phyloP scores from a whole-genome alignment of 768 basidiomycete genomes.

The Trametes gibbosa region DNA sequence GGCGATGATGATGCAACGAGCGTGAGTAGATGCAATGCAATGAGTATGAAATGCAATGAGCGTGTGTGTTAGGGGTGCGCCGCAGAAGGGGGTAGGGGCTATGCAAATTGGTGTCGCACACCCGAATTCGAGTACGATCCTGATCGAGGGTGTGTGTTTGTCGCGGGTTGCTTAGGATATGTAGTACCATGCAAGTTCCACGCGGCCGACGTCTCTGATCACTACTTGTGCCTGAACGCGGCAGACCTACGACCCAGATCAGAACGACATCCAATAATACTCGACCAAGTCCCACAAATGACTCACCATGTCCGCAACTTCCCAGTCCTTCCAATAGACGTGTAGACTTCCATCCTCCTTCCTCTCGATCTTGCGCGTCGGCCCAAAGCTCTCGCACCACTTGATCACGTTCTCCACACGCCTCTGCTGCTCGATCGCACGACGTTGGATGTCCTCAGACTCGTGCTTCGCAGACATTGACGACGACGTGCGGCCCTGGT shows the following conservation, averaged over 20 bases:
- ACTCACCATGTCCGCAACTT: constrained; percentile 29
- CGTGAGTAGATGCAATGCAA: constrained; percentile 44
- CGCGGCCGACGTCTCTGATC: constrained; percentile 29
- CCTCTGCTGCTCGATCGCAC: constrained; percentile 12
- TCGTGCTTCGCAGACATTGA: neutral
- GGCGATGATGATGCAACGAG: constrained; percentile 66
- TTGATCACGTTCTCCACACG: constrained; percentile 20
- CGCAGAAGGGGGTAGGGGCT: neutral
- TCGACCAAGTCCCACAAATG: neutral
- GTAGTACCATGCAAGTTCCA: constrained; percentile 29
- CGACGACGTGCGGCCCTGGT: constrained; percentile 4
- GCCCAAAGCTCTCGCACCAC: constrained; percentile 30
- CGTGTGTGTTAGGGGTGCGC: constrained; percentile 5
- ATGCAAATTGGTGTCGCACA: neutral
- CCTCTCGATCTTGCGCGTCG: constrained; percentile 23
- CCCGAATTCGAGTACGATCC: neutral
- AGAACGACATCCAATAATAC: neutral
- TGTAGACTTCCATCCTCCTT: constrained; percentile 27
- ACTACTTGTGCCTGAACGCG: constrained; percentile 28
- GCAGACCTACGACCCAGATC: constrained; percentile 22
- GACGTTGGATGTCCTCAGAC: constrained; percentile 10
- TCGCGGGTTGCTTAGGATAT: constrained; percentile 12
- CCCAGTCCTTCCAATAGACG: constrained; percentile 29
- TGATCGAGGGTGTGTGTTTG: neutral
- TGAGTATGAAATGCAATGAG: constrained; percentile 12